Percentiles rank a stretch among this genome's conserved stretches.
Evolutionary conservation across 2,329 filamentous ascomycete species (phyloP).

Genomic region (Corniculantispora saksenae): DNA sequence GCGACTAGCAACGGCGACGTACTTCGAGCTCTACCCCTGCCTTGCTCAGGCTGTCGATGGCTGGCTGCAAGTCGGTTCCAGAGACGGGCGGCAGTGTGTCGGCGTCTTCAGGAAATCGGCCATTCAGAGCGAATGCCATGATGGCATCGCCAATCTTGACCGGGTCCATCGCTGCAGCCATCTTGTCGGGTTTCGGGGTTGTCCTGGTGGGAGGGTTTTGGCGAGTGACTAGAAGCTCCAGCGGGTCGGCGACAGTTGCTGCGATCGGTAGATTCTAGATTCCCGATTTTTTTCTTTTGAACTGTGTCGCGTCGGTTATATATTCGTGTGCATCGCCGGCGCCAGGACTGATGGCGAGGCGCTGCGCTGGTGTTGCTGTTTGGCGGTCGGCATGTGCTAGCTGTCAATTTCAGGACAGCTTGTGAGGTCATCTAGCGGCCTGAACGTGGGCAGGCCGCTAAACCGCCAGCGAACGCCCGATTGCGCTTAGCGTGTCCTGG

Average conservation of each 20-base stretch:
- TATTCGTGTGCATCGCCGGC: neutral
- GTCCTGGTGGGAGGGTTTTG: neutral
- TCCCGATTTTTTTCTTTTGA: no score
- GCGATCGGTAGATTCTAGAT: no score
- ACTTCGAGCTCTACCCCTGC: conserved; percentile 44
- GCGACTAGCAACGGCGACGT: conserved; percentile 19
- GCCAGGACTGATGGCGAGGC: neutral
- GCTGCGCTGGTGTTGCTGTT: neutral
- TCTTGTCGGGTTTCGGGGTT: conserved; percentile 17
- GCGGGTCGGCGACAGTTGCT: neutral
- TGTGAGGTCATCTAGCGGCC: conserved; percentile 16
- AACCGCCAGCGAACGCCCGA: neutral
- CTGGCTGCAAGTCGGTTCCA: conserved; percentile 39
- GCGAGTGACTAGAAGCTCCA: neutral
- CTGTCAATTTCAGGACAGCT: conserved; percentile 17
- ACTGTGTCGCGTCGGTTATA: neutral
- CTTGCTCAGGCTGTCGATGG: conserved; percentile 40
- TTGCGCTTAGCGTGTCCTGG: conserved; percentile 8
- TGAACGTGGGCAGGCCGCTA: neutral
- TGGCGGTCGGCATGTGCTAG: conserved; percentile 5
- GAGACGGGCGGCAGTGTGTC: conserved; percentile 39
- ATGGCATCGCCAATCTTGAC: conserved; percentile 42
- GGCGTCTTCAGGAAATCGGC: conserved; percentile 43
- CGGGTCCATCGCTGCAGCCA: conserved; percentile 34
- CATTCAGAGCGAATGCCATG: conserved; percentile 42